These are phyloP conservation scores for Botryobasidium botryosum DNA, from an alignment of 768 basidiomycete species.

Conservation along the genomic window DNA sequence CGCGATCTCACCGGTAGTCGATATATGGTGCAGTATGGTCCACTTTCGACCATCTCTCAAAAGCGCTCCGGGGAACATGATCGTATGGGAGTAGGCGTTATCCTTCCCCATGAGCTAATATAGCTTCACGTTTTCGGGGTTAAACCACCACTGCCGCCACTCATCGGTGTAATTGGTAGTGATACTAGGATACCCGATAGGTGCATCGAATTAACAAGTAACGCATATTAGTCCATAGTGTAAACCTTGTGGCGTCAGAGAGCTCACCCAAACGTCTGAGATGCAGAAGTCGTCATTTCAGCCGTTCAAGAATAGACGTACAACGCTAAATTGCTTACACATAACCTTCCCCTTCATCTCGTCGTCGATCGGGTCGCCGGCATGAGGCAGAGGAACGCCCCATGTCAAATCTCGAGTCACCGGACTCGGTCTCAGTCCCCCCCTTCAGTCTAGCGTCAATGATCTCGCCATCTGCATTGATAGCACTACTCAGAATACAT, in stretches of 20 bases:
- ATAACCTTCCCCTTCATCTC: slow-evolving; percentile 91
- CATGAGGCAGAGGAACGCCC: slow-evolving; percentile 83
- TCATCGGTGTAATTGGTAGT: slow-evolving; percentile 88
- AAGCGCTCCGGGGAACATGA: slow-evolving; percentile 83
- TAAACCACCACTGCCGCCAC: slow-evolving; percentile 97
- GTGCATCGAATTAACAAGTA: slow-evolving; percentile 92
- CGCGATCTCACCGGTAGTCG: slow-evolving; percentile 65
- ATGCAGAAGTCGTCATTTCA: not conserved
- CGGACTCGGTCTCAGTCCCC: slow-evolving; percentile 75
- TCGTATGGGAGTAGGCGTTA: slow-evolving; percentile 95
- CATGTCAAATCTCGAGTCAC: slow-evolving; percentile 88
- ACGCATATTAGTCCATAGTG: too few relatives aligned
- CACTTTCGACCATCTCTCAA: slow-evolving; percentile 80
- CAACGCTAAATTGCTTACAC: slow-evolving; percentile 63
- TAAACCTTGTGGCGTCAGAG: not conserved
- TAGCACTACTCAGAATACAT: slow-evolving; percentile 87
- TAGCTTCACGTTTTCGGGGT: slow-evolving; percentile 71
- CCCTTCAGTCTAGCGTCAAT: slow-evolving; percentile 75
- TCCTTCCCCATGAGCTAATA: slow-evolving; percentile 99
- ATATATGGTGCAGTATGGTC: slow-evolving; percentile 88
- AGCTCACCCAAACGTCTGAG: slow-evolving; percentile 82
- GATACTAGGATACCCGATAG: slow-evolving; percentile 93
- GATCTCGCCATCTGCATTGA: slow-evolving; percentile 74
- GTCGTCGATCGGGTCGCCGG: slow-evolving; percentile 51
- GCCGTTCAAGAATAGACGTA: too few relatives aligned